Base-by-base conservation (phyloP, 176 grass and related monocot genomes). In the Otatea glauca region DNA sequence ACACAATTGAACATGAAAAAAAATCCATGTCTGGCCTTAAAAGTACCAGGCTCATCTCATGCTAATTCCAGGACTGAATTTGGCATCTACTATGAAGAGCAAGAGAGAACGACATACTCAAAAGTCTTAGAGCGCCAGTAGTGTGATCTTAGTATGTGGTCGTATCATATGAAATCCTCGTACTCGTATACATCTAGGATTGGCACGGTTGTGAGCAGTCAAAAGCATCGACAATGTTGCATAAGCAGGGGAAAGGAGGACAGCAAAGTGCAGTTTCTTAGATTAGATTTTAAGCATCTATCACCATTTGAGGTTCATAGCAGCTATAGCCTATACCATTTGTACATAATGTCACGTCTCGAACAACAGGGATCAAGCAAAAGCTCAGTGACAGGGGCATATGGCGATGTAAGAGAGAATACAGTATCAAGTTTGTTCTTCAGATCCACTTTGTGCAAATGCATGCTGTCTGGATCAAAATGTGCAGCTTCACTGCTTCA, bases 241-340 rank as follows among this genome's bases (percentile, higher is more conserved):
- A 25, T 32, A 5, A 18, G 65, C 14, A 44, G n/a, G 35, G 24
- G 16, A 17, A 13, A 29, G 29, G 29, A 65, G 2, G 21, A 6
- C 4, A 66, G 58, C 32, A 9, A 84, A 66, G 71, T 25, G 75
- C 44, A 49, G 0, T 37, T 72, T 74, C 49, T 29, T 29, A 29
- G 0, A 29, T 72, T 65, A 54, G 34, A 72, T 68, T 66, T 70
- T n/a, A 67, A 65, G 4, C 24, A 29, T 62, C 63, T 48, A 41
- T 16, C 21, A 49, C 5, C 47, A 32, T 39, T 23, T 82, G 8
- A 59, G 62, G 71, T 55, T 55, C 56, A 70, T 86, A 45, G 9
- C 14, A 77, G 47, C 1, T 44, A 76, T 62, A 75, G 13, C 77
- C 20, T 77, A 71, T 78, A 78, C 39, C 29, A 17, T 86, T 73